phyloP scores from a whole-genome alignment of 352 stramenopile genomes.

The Pythium vanterpoolii region DNA sequence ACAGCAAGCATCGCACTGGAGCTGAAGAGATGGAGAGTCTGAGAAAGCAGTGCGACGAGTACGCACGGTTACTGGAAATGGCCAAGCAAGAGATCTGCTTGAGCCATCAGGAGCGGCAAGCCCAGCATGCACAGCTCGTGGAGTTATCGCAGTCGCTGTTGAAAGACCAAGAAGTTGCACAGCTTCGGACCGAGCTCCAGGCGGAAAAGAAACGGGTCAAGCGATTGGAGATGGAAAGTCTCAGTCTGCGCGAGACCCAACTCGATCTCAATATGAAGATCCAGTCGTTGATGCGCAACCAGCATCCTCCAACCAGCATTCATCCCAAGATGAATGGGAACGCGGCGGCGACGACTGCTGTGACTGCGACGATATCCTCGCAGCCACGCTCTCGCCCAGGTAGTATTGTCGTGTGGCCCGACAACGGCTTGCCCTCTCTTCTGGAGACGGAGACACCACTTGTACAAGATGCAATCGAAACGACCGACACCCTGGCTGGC shows the following conservation, averaged over 20 bases:
- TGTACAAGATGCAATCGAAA: too few species aligned
- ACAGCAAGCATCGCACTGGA: slow-evolving; percentile 4
- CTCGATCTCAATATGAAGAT: slow-evolving; percentile 51
- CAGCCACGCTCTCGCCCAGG: background rate
- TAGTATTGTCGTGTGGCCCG: background rate
- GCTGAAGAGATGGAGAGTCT: slow-evolving; percentile 26
- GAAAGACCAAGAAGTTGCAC: slow-evolving; percentile 44
- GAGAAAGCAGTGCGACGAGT: slow-evolving; percentile 47
- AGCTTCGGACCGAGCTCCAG: slow-evolving; percentile 52
- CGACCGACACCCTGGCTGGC: too few species aligned
- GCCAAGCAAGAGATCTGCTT: slow-evolving; percentile 70
- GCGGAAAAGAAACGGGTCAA: slow-evolving; percentile 63
- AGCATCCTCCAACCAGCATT: background rate
- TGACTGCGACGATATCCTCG: background rate
- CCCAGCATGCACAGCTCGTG: slow-evolving; percentile 39
- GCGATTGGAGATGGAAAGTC: slow-evolving; percentile 52
- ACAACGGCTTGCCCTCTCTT: background rate
- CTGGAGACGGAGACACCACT: background rate
- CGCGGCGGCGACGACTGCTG: background rate
- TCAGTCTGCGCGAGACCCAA: slow-evolving; percentile 44
- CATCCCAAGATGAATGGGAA: background rate
- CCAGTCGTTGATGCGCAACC: slow-evolving; percentile 37
- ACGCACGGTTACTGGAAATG: slow-evolving; percentile 57
- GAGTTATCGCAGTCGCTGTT: slow-evolving; percentile 54
- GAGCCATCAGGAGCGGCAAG: slow-evolving; percentile 53